Percentiles rank a stretch among this genome's conserved stretches.
phyloP scores from a whole-genome alignment of 441 rosid genomes.

The Erysimum cheiri region DNA sequence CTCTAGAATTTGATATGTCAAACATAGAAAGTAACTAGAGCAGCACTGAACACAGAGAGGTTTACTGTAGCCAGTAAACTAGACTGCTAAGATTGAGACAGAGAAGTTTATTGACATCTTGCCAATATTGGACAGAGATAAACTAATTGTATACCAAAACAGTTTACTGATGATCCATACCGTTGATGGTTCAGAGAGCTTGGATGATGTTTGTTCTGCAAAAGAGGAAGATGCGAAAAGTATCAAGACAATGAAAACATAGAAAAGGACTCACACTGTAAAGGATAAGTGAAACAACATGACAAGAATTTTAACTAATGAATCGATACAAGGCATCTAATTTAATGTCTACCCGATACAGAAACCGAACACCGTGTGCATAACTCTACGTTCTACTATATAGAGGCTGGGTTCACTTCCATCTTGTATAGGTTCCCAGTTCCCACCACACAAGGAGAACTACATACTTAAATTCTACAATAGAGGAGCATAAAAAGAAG shows the following conservation, averaged over 20 bases:
- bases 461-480: neutral
- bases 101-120: neutral
- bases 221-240: conserved; percentile 16
- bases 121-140: neutral
- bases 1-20: neutral
- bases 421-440: conserved; percentile 3
- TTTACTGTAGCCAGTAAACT: neutral
- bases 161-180: conserved; percentile 17
- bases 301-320: neutral
- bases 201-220: conserved; percentile 31
- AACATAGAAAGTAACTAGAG: conserved; percentile 9
- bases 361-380: conserved; percentile 1
- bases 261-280: neutral
- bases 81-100: neutral
- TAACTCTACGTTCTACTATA: neutral
- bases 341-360: neutral
- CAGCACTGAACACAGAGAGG: conserved; percentile 9
- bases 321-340: neutral
- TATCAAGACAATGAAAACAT: conserved; percentile 9
- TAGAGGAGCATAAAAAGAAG: neutral
- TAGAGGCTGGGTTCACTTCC: neutral
- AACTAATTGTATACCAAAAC: neutral
- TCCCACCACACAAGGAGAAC: neutral
- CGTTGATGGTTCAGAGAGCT: conserved; percentile 27
- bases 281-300: conserved; percentile 12